phyloP scores from a whole-genome alignment of 192 early-diverging fungal species.

The Umbelopsis isabellina region DNA sequence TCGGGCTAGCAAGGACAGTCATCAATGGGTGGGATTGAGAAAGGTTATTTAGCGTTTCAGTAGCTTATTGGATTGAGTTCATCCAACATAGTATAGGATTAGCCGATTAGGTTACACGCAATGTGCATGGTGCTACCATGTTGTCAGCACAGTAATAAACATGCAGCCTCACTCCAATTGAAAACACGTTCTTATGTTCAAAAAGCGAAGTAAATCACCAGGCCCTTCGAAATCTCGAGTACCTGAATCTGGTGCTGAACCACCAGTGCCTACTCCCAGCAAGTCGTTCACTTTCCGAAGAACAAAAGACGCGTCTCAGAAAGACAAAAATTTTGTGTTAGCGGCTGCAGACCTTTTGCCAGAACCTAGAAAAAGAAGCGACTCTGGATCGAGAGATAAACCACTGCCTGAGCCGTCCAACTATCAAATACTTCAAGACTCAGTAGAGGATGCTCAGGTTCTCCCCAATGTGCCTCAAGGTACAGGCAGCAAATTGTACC shows the following conservation, averaged over 20 bases:
- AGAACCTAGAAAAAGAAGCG: background rate
- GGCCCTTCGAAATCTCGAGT: constrained; percentile 10
- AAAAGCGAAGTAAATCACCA: constrained; percentile 22
- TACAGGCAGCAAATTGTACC: background rate
- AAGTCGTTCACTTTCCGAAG: constrained; percentile 16
- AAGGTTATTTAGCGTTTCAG: too few species aligned
- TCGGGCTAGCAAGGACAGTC: too few species aligned
- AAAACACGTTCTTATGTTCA: constrained; percentile 11
- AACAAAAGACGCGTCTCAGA: background rate
- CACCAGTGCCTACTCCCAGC: constrained; percentile 12
- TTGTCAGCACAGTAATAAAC: background rate
- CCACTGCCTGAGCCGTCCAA: constrained; percentile 11
- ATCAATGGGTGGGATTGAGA: too few species aligned
- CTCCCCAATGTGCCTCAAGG: background rate
- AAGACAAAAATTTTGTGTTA: constrained; percentile 7
- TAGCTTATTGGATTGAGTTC: too few species aligned
- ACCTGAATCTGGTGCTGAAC: background rate
- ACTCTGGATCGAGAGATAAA: background rate
- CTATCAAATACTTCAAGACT: constrained; percentile 10
- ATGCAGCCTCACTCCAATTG: background rate
- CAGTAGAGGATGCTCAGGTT: background rate
- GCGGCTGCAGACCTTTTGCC: background rate
- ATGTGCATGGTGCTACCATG: constrained; percentile 17
- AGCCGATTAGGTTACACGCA: too few species aligned
- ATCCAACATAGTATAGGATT: too few species aligned